A percentile compares a stretch with the other conserved stretches of the same genome.
phyloP scores from a whole-genome alignment of 805 yeast genomes.

The Kodamaea laetipori region DNA sequence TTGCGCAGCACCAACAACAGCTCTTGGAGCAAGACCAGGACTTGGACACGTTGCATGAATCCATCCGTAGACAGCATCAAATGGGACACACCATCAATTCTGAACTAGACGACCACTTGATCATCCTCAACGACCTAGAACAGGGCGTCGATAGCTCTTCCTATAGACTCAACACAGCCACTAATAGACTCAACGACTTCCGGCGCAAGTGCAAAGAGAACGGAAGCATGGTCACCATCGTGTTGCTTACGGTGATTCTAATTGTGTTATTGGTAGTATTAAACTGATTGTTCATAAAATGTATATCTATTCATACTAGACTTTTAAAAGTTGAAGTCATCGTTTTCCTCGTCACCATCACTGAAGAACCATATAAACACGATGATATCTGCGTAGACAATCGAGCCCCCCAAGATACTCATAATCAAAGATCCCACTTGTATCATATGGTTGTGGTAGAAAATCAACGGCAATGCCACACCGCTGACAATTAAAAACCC shows the following conservation, averaged over 20 bases:
- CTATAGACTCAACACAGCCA: conserved; percentile 34
- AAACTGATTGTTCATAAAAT: conserved; percentile 23
- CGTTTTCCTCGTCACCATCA: conserved; percentile 46
- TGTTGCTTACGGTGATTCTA: conserved; percentile 42
- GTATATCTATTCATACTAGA: conserved; percentile 1
- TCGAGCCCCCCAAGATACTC: conserved; percentile 48
- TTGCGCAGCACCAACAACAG: conserved; percentile 46
- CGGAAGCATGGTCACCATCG: conserved; percentile 45
- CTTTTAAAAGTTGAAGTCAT: conserved; percentile 44
- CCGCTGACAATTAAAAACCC: conserved; percentile 47
- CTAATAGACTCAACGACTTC: conserved; percentile 32
- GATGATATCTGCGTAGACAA: conserved; percentile 46
- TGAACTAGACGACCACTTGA: conserved; percentile 45
- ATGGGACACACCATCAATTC: conserved; percentile 43
- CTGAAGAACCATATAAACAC: conserved; percentile 50
- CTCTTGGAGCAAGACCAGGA: conserved; percentile 40
- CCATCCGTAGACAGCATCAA: conserved; percentile 37
- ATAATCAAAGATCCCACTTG: conserved; percentile 42
- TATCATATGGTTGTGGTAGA: conserved; percentile 40
- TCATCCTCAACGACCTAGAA: conserved; percentile 43
- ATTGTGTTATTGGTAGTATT: conserved; percentile 43
- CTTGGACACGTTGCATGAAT: conserved; percentile 36
- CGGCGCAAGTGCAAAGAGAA: conserved; percentile 39
- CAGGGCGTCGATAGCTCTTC: conserved; percentile 40
- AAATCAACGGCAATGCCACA: conserved; percentile 44